phyloP scores from a whole-genome alignment of 1,139 yeast genomes.

The Geotrichum europaeum region DNA sequence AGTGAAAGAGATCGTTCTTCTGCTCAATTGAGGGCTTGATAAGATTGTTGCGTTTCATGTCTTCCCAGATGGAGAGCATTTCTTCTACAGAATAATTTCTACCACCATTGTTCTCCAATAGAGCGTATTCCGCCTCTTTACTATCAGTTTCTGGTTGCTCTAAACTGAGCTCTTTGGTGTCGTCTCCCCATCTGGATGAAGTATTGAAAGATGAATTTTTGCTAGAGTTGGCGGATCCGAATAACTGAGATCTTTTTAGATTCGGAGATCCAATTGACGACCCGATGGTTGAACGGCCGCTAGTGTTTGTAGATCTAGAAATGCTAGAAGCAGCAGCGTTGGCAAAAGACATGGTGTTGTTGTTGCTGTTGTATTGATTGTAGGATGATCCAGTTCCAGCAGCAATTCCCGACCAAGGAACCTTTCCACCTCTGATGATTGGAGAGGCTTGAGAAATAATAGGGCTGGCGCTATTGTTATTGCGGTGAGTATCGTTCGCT shows the following conservation, averaged over 20 bases:
- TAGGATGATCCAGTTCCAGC: slow-evolving; percentile 18
- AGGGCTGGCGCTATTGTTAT: slow-evolving; percentile 4
- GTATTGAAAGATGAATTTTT: background rate
- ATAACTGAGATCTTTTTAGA: slow-evolving; percentile 5
- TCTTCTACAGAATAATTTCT: slow-evolving; percentile 45
- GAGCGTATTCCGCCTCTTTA: slow-evolving; percentile 1
- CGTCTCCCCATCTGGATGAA: slow-evolving; percentile 6
- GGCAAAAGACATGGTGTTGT: slow-evolving; percentile 17
- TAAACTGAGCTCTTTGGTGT: slow-evolving; percentile 1
- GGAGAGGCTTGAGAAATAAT: slow-evolving; percentile 4
- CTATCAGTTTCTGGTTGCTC: slow-evolving; percentile 1
- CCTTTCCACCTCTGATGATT: slow-evolving; percentile 15
- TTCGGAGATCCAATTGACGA: slow-evolving; percentile 5
- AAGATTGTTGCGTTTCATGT: slow-evolving; percentile 37
- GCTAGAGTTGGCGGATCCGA: background rate
- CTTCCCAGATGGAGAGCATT: slow-evolving; percentile 49
- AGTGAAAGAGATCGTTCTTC: slow-evolving; percentile 26
- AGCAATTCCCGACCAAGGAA: slow-evolving; percentile 26
- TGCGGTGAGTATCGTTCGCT: slow-evolving; percentile 10
- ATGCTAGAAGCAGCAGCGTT: slow-evolving; percentile 17
- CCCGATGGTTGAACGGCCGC: slow-evolving; percentile 10
- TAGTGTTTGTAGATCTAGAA: slow-evolving; percentile 9
- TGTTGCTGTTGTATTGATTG: background rate
- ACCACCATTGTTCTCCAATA: slow-evolving; percentile 24
- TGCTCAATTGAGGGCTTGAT: slow-evolving; percentile 30